Percentiles rank a stretch among this genome's conserved stretches.
phyloP scores from a whole-genome alignment of 2,329 filamentous ascomycete species.

The Penicillium occitanis region DNA sequence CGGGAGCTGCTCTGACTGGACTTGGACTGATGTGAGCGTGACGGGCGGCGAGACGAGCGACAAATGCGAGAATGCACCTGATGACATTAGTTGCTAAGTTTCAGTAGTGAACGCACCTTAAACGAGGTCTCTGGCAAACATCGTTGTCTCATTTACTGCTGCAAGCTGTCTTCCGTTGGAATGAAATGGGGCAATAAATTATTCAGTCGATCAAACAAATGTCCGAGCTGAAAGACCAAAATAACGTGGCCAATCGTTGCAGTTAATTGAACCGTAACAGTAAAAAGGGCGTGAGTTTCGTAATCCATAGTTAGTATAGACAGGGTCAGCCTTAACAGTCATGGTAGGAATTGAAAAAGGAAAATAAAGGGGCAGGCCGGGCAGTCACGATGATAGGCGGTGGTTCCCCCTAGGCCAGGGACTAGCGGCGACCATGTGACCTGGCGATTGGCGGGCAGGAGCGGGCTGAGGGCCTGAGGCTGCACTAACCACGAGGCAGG shows the following conservation, averaged over 20 bases:
- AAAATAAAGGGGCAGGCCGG: constrained; percentile 1
- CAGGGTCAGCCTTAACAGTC: neutral
- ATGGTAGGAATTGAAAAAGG: neutral
- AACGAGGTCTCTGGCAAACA: too few relatives aligned
- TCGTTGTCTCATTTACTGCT: neutral
- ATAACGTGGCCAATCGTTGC: neutral
- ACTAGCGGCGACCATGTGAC: constrained; percentile 13
- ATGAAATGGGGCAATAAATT: neutral
- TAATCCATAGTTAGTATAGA: neutral
- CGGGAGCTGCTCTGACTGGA: constrained; percentile 54
- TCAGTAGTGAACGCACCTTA: neutral
- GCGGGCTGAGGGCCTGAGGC: constrained; percentile 3
- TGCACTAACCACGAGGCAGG: constrained; percentile 6
- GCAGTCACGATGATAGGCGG: constrained; percentile 3
- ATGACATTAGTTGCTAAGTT: constrained; percentile 30
- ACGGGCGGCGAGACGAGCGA: constrained; percentile 53
- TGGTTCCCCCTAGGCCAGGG: neutral
- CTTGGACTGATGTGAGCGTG: constrained; percentile 51
- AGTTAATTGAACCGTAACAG: neutral
- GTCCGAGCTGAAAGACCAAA: neutral
- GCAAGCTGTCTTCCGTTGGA: neutral
- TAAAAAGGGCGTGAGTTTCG: neutral
- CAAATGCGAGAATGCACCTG: constrained; percentile 44
- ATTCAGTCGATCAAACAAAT: neutral
- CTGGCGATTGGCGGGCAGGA: constrained; percentile 17